phyloP scores from a whole-genome alignment of 2,329 filamentous ascomycete species.

The Cladophialophora carrionii region DNA sequence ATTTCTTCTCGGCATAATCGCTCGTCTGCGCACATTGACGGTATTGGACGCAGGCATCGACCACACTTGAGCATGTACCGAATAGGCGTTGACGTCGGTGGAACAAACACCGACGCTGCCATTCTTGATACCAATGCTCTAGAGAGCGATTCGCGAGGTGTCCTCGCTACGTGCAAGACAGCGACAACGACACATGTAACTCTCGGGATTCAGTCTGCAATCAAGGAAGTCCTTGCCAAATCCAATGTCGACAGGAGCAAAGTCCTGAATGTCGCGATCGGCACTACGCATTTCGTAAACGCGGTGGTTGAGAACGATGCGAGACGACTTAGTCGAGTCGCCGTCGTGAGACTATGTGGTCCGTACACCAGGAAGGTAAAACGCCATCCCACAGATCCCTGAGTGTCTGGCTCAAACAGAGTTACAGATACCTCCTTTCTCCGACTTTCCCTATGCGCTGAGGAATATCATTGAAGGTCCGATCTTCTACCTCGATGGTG shows the following conservation, averaged over 20 bases:
- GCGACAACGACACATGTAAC: conserved; percentile 57
- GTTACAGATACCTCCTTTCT: conserved; percentile 49
- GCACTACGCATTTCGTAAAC: conserved; percentile 58
- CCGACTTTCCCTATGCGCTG: conserved; percentile 52
- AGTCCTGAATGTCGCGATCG: conserved; percentile 56
- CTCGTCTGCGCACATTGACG: not conserved
- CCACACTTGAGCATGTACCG: conserved; percentile 44
- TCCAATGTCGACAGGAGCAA: conserved; percentile 46
- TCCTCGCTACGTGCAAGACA: conserved; percentile 55
- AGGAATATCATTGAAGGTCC: conserved; percentile 50
- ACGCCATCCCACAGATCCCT: conserved; percentile 7
- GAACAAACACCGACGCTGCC: conserved; percentile 51
- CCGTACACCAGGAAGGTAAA: conserved; percentile 49
- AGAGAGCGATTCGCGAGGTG: conserved; percentile 46
- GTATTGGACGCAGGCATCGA: not conserved
- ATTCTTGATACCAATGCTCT: conserved; percentile 50
- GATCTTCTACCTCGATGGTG: conserved; percentile 51
- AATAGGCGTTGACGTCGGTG: conserved; percentile 50
- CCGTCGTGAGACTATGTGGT: conserved; percentile 53
- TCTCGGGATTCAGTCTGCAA: conserved; percentile 54
- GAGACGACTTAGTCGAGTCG: conserved; percentile 50
- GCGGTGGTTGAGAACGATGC: conserved; percentile 54
- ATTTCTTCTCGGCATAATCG: not conserved
- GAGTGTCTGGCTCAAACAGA: conserved; percentile 11
- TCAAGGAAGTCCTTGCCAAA: conserved; percentile 49